Evolutionary conservation across 768 basidiomycete species (phyloP).

Genomic region (Russula abietina): DNA sequence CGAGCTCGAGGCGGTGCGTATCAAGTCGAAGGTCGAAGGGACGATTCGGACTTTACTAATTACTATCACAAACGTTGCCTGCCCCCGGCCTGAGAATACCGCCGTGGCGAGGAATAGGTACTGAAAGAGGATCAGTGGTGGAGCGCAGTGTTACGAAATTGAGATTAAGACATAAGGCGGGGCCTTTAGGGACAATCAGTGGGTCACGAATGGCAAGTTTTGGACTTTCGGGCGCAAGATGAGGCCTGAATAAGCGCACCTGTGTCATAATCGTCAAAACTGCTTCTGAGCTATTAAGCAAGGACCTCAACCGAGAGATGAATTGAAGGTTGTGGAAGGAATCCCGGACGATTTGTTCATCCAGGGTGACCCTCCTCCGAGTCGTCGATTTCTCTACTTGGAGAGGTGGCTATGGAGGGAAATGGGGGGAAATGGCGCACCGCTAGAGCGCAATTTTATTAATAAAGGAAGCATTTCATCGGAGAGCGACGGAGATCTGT

Average conservation of each 20-base stretch:
- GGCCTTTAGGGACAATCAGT: slow-evolving; percentile 33
- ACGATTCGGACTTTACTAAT: slow-evolving; percentile 40
- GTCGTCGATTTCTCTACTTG: slow-evolving; percentile 26
- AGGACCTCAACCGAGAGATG: slow-evolving; percentile 59
- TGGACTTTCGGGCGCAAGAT: not conserved
- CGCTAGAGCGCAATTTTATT: too few relatives aligned
- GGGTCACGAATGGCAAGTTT: not conserved
- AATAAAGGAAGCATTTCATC: too few relatives aligned
- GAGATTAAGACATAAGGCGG: slow-evolving; percentile 79
- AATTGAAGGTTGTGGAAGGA: slow-evolving; percentile 81
- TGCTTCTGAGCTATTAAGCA: slow-evolving; percentile 65
- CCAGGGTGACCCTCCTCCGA: slow-evolving; percentile 38
- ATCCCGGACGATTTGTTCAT: slow-evolving; percentile 65
- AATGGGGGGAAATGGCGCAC: not conserved
- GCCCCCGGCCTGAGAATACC: not conserved
- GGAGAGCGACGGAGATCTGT: too few relatives aligned
- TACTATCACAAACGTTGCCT: too few relatives aligned
- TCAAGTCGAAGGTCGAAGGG: slow-evolving; percentile 49
- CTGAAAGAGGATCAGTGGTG: slow-evolving; percentile 70
- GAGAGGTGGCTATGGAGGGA: slow-evolving; percentile 2
- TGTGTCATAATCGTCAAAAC: slow-evolving; percentile 71
- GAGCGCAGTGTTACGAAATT: slow-evolving; percentile 68
- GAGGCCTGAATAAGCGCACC: slow-evolving; percentile 39
- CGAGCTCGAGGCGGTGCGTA: slow-evolving; percentile 39
- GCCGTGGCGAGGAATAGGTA: slow-evolving; percentile 57